Evolutionary conservation across 306 rosid species (phyloP).

Genomic region (Hylodesmum podocarpum): DNA sequence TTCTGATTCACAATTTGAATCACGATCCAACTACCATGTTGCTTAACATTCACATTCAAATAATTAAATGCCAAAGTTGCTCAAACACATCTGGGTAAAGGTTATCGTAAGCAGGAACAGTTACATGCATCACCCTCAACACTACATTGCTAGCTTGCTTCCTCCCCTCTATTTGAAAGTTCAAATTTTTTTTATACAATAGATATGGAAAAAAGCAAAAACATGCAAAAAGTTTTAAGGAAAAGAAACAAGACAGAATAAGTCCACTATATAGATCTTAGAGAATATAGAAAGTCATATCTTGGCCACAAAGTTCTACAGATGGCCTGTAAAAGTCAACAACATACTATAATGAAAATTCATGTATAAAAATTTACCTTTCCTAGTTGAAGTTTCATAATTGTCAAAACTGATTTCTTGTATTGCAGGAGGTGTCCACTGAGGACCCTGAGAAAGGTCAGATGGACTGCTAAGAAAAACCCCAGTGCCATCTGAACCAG

Average conservation of each 20-base stretch:
- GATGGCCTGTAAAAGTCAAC: not conserved
- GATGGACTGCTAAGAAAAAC: slow-evolving; percentile 61
- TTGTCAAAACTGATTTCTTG: slow-evolving; percentile 85
- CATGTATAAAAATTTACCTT: slow-evolving; percentile 50
- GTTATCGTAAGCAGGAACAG: not conserved
- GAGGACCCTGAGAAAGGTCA: slow-evolving; percentile 79
- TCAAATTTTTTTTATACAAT: not conserved
- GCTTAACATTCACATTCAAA: not conserved
- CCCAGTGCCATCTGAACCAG: slow-evolving; percentile 81
- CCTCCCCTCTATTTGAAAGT: not conserved
- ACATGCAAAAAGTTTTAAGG: not conserved
- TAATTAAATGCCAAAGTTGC: not conserved
- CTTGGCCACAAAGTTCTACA: not conserved
- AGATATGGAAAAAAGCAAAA: not conserved
- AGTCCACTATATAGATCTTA: not conserved
- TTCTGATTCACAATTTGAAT: too few species aligned
- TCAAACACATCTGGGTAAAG: not conserved
- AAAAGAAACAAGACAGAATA: not conserved
- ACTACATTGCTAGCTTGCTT: not conserved
- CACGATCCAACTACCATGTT: too few species aligned
- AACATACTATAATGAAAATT: not conserved
- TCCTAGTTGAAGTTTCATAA: slow-evolving; percentile 53
- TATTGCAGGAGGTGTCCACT: slow-evolving; percentile 57
- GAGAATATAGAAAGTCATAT: not conserved
- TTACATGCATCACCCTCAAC: not conserved